Base-by-base conservation (phyloP, 805 yeast genomes). In the Kregervanrija delftensis region DNA sequence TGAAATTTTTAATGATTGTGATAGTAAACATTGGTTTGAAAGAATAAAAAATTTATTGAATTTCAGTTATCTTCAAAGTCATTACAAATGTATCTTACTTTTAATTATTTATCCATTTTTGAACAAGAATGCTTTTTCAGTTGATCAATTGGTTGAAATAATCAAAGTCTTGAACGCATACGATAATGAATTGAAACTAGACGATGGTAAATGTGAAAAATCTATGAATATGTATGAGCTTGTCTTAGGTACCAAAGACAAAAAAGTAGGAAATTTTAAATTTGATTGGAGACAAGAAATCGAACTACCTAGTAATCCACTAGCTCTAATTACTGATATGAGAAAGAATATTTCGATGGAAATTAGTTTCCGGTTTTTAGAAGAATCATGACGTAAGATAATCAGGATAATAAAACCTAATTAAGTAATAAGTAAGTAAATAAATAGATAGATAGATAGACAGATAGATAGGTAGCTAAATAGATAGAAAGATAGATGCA, bases 61-160 rank as follows among this genome's bases (percentile, higher is more conserved):
- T 15, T 72, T 81, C 56, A 68, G 67, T 39, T 81, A 78, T 52
- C 56, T 81, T 44, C 85, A 84, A 9, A 62, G 62, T 33, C 72
- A 72, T 52, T 72, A 71, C 50, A 64, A 66, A 44, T 76, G 80
- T 9, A 63, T 77, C 13, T 63, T 80, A 35, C 53, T 79, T 12
- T 55, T 74, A n/a, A 76, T 78, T 45, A 52, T 76, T 67, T 39
- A 69, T 70, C 56, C 67, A 67, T 56, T 48, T 46, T 39, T 58
- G 35, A 49, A 49, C 36, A 45, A 52, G 35, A 44, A 42, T 15
- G 30, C 48, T 39, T 47, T 58, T 38, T 43, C 42, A 2, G 37
- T 57, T 5, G 55, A 55, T 8, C 49, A 60, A n/a, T 41, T 60
- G 33, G 47, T 58, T 14, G 42, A 45, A 30, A 40, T 63, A 3